Evolutionary conservation across 1,284 basidiomycete species (phyloP), one percentile per base, ranked within the genome.

Genomic region (Irpex rosettiformis): DNA sequence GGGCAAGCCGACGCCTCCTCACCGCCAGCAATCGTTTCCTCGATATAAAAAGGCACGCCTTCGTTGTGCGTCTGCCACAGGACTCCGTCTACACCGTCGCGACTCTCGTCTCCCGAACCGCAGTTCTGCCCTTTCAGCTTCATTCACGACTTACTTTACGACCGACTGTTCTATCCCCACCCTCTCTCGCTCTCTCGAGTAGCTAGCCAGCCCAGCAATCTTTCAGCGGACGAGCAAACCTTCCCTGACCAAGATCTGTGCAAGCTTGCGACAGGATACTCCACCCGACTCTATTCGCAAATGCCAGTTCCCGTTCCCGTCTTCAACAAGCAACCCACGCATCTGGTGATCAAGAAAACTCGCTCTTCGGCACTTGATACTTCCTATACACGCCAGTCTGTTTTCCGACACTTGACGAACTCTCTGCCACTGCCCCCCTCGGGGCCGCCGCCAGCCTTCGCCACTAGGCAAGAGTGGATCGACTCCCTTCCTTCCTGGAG

Each of bases 261-360:
- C 57, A 65, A 64, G 63, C 61, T 58, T 37, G 66, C 63, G 66
- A 64, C 62, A 63, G 62, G 66, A 21, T 69, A 64, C 65, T 66
- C 71, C 69, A 67, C 66, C 65, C 63, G 54, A 68, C 61, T 71
- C 73, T 73, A 73, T 76, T 73, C 77, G 82, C 87, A 84, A 79
- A 91, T 91, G 89, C 89, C 89, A 77, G 89, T 91, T 79, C 87
- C 89, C 63, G 89, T 89, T 67, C 86, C 86, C 68, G 75, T 76
- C 70, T 72, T 78, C 72, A 68, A 75, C 68, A 83, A 81, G 71
- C 77, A 77, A 64, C 73, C 78, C 68, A 78, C 82, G 56, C 86
- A 89, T 66, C 79, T 80, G 58, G 81, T 88, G 70, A 75, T 80
- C 77, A 91, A 91, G 77, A 69, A 65, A 65, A 71, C 73, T 69